Conservation (phyloP, 768 basidiomycete species). For the Gymnopilus dilepis region DNA sequence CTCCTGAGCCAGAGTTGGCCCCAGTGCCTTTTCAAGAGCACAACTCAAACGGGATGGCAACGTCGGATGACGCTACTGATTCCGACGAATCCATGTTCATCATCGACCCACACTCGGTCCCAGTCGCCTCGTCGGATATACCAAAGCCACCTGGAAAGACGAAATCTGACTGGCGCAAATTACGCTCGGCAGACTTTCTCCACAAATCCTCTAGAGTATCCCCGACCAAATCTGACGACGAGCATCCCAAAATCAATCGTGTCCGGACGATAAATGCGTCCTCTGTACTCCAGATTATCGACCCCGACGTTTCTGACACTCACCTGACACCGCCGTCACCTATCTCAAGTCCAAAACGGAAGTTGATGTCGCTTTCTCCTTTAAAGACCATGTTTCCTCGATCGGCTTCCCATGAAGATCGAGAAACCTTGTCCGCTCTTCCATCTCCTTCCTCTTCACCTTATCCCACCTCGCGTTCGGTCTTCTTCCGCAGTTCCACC, state of each 20-base stretch:
- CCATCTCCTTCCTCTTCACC: slow-evolving; percentile 47
- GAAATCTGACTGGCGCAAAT: slow-evolving; percentile 37
- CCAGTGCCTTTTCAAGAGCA: neutral
- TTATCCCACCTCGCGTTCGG: slow-evolving; percentile 35
- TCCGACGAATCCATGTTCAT: slow-evolving; percentile 61
- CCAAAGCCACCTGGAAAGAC: slow-evolving; percentile 44
- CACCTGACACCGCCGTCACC: slow-evolving; percentile 15
- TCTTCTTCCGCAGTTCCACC: slow-evolving; percentile 52
- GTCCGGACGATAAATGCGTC: slow-evolving; percentile 14
- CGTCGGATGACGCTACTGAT: slow-evolving; percentile 38
- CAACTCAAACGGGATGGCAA: slow-evolving; percentile 8
- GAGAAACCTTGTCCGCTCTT: slow-evolving; percentile 45
- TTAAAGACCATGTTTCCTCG: slow-evolving; percentile 52
- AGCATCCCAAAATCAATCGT: slow-evolving; percentile 12
- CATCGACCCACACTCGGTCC: slow-evolving; percentile 50
- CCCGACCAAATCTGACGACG: slow-evolving; percentile 9
- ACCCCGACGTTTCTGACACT: slow-evolving; percentile 16
- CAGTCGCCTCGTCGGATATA: slow-evolving; percentile 43
- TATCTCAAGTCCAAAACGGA: slow-evolving; percentile 36
- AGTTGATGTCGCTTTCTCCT: slow-evolving; percentile 50
- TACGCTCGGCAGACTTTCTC: slow-evolving; percentile 41
- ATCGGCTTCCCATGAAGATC: slow-evolving; percentile 38
- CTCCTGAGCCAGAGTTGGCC: neutral
- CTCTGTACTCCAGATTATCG: slow-evolving; percentile 17
- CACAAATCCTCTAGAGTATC: slow-evolving; percentile 21